phyloP scores from a whole-genome alignment of 192 early-diverging fungal genomes.

The Entomortierella lignicola region DNA sequence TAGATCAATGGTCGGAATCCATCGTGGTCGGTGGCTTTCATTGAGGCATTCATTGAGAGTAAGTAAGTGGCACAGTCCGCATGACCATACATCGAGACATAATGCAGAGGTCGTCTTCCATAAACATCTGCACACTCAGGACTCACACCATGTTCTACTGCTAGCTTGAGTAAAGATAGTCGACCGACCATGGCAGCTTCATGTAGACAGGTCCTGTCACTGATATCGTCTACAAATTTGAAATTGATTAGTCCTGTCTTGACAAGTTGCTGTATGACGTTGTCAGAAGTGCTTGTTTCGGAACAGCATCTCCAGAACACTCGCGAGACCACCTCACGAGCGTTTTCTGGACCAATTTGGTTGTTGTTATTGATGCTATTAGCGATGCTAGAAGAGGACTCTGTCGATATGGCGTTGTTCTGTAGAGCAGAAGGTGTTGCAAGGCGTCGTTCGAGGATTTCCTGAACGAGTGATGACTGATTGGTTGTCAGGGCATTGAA shows the following conservation, averaged over 20 bases:
- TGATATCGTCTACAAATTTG: conserved; percentile 93
- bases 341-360: conserved; percentile 58
- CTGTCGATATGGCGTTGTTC: conserved; percentile 29
- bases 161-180: conserved; percentile 72
- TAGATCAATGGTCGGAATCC: conserved; percentile 90
- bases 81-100: conserved; percentile 93
- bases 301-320: conserved; percentile 81
- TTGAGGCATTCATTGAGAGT: conserved; percentile 61
- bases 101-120: conserved; percentile 90
- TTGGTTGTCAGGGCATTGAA: conserved; percentile 63
- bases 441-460: conserved; percentile 63
- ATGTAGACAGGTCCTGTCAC: conserved; percentile 89
- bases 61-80: conserved; percentile 73
- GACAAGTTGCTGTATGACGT: conserved; percentile 72
- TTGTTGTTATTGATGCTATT: conserved; percentile 24
- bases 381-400: conserved; percentile 23
- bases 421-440: conserved; percentile 57
- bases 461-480: conserved; percentile 58
- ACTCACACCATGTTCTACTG: conserved; percentile 62
- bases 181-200: conserved; percentile 88
- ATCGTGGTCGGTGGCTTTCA: conserved; percentile 84
- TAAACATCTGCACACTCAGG: conserved; percentile 86
- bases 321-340: conserved; percentile 71
- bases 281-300: conserved; percentile 56
- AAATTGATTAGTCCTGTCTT: conserved; percentile 77